These are phyloP conservation scores for Tuber calosporum DNA, from an alignment of 495 filamentous ascomycete genomes.

Conservation along the genomic window DNA sequence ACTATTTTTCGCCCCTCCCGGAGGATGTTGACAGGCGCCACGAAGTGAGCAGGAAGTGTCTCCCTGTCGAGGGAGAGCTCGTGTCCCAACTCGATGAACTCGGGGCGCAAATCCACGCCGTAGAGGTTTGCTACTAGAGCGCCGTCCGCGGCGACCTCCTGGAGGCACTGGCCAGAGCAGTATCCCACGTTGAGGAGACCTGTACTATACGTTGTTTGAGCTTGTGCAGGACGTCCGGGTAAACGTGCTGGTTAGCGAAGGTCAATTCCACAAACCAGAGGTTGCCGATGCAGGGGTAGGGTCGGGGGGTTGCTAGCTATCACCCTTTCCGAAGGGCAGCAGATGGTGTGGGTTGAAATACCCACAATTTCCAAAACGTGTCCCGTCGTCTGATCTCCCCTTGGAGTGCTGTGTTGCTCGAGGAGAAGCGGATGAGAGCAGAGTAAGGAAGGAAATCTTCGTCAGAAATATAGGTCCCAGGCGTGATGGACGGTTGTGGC, in stretches of 20 bases:
- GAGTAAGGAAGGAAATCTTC: not conserved
- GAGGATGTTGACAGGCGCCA: constrained; percentile 50
- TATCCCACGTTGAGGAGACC: constrained; percentile 49
- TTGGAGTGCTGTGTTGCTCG: not conserved
- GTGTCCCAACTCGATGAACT: constrained; percentile 51
- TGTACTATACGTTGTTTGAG: constrained; percentile 21
- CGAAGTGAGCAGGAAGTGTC: constrained; percentile 47
- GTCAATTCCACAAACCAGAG: constrained; percentile 45
- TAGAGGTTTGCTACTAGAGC: constrained; percentile 45
- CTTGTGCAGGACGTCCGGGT: constrained; percentile 29
- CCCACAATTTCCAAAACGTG: not conserved
- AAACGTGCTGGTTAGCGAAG: constrained; percentile 36
- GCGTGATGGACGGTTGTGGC: not conserved
- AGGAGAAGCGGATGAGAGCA: not conserved
- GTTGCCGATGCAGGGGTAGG: constrained; percentile 46
- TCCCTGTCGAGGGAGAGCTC: constrained; percentile 49
- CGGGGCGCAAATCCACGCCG: constrained; percentile 48
- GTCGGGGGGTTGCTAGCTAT: constrained; percentile 10
- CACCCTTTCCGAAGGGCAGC: not conserved
- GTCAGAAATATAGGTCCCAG: not conserved
- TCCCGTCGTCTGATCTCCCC: not conserved
- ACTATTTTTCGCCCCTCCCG: not conserved
- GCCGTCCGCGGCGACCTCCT: constrained; percentile 47
- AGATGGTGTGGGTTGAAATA: not conserved
- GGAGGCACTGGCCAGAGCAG: constrained; percentile 51